Percentiles rank a stretch among this genome's conserved stretches.
Evolutionary conservation across 2,329 filamentous ascomycete genomes (phyloP).

Genomic region (Neophaeococcomyces aloes): DNA sequence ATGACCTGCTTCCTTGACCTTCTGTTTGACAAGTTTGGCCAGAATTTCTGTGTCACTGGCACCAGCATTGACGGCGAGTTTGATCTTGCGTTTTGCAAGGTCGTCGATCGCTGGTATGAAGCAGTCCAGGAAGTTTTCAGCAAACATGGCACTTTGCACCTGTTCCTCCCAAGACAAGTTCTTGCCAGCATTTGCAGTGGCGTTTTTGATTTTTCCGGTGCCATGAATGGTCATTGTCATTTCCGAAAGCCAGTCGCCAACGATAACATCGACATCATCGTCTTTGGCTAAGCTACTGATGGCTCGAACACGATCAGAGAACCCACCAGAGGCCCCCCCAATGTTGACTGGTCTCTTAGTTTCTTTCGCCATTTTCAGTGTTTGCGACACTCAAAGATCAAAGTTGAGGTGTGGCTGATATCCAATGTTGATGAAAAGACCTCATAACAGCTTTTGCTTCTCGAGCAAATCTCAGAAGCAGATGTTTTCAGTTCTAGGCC

Average conservation of each 20-base stretch:
- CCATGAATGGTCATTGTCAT: conserved; percentile 22
- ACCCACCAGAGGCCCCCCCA: conserved; percentile 25
- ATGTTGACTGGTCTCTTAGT: conserved; percentile 22
- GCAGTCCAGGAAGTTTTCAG: conserved; percentile 27
- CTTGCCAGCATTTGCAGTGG: not conserved
- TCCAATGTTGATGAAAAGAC: not conserved
- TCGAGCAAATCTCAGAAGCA: no score
- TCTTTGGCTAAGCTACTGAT: conserved; percentile 16
- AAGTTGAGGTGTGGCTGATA: not conserved
- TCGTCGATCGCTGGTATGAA: conserved; percentile 31
- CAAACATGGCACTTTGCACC: conserved; percentile 20
- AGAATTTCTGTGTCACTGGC: conserved; percentile 29
- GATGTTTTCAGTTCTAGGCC: no score
- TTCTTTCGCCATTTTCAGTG: not conserved
- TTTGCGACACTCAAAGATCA: not conserved
- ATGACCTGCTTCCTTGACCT: conserved; percentile 24
- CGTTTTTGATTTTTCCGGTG: conserved; percentile 16
- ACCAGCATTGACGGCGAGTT: conserved; percentile 34
- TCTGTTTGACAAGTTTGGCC: conserved; percentile 18
- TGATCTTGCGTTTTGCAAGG: conserved; percentile 28
- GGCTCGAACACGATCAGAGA: conserved; percentile 12
- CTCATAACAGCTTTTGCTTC: not conserved
- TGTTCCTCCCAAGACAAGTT: conserved; percentile 14
- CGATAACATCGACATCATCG: conserved; percentile 19
- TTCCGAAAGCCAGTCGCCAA: conserved; percentile 25